These are phyloP conservation scores for Eutrema salsugineum DNA, from an alignment of 441 rosid genomes.

Conservation along the genomic window DNA sequence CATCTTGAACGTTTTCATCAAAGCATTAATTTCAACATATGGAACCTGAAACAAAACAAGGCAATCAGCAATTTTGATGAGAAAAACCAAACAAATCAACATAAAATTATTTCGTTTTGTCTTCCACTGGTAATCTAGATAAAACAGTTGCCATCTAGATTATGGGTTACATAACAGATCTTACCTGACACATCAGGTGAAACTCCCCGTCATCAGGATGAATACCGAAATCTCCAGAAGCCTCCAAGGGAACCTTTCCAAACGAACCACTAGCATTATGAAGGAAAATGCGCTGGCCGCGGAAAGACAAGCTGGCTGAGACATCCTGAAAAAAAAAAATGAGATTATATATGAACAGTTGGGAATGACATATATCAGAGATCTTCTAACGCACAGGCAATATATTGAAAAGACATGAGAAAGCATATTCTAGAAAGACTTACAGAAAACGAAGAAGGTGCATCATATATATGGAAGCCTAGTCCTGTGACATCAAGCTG, in stretches of 20 bases:
- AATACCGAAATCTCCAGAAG: constrained; percentile 99
- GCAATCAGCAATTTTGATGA: constrained; percentile 17
- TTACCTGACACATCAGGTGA: constrained; percentile 98
- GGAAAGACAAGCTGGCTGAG: constrained; percentile 84
- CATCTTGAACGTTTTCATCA: constrained; percentile 98
- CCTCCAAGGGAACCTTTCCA: constrained; percentile 94
- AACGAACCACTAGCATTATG: constrained; percentile 97
- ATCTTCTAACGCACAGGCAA: not conserved
- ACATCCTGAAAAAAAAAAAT: constrained; percentile 57
- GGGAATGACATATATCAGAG: not conserved
- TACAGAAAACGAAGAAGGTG: constrained; percentile 93
- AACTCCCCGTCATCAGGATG: constrained; percentile 99
- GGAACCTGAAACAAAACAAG: constrained; percentile 67
- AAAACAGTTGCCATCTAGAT: not conserved
- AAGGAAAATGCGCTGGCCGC: constrained; percentile 91
- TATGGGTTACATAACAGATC: not conserved
- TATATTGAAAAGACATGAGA: constrained; percentile 11
- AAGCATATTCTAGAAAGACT: constrained; percentile 33
- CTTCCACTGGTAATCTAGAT: constrained; percentile 4
- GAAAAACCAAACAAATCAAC: not conserved
- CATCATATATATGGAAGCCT: constrained; percentile 84
- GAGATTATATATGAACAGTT: not conserved
- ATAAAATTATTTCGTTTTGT: not conserved
- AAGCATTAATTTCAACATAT: constrained; percentile 82
- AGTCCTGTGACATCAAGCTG: constrained; percentile 90